Conservation (phyloP, 2,329 filamentous ascomycete species). For the Nigrospora sphaerica region DNA sequence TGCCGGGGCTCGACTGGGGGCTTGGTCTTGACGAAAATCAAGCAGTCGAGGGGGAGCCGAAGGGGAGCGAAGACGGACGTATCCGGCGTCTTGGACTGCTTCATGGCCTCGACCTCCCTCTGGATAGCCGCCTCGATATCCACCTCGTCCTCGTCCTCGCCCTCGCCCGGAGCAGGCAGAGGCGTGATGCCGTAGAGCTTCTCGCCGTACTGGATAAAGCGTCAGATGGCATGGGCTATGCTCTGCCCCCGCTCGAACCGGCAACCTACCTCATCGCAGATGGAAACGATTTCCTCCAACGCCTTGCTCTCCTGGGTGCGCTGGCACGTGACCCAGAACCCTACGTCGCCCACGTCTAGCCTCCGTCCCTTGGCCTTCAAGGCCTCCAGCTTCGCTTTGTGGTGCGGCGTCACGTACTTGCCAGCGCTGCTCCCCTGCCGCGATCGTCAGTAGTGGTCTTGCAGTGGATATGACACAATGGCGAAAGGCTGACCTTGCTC, state of each 20-base stretch:
- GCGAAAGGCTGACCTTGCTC: constrained; percentile 23
- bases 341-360: constrained; percentile 62
- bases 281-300: constrained; percentile 55
- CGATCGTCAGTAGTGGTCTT: constrained; percentile 3
- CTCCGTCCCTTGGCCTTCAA: constrained; percentile 31
- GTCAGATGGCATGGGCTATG: constrained; percentile 4
- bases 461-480: neutral
- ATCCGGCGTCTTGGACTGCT: constrained; percentile 14
- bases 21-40: constrained; percentile 54
- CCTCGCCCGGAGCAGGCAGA: constrained; percentile 20
- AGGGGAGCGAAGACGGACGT: constrained; percentile 43
- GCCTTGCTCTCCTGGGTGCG: constrained; percentile 65
- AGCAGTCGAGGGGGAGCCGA: constrained; percentile 50
- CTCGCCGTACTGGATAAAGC: constrained; percentile 51
- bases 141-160: constrained; percentile 36
- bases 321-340: constrained; percentile 74
- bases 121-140: constrained; percentile 70
- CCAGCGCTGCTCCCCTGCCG: constrained; percentile 43
- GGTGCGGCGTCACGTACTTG: constrained; percentile 56
- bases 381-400: constrained; percentile 39
- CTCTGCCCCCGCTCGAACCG: constrained; percentile 2
- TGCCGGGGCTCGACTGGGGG: constrained; percentile 47
- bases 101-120: constrained; percentile 62
- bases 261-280: constrained; percentile 57
- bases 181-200: constrained; percentile 47